Conservation (phyloP, 2,329 filamentous ascomycete species). For the Talaromyces piceae region DNA sequence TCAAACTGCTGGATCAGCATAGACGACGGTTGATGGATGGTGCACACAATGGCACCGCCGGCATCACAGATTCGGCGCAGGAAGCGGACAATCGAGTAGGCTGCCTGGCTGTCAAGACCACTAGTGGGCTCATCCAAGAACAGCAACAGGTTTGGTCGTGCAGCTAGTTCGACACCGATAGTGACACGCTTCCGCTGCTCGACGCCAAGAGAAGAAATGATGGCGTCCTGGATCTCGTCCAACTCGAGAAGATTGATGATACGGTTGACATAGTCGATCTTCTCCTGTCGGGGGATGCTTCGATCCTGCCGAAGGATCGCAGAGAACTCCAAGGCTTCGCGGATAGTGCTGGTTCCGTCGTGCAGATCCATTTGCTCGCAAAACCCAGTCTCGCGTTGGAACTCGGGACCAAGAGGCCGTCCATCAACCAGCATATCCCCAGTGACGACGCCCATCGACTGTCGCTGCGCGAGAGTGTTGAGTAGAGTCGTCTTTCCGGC, state of each 20-base stretch:
- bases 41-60: constrained; percentile 66
- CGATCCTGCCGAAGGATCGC: constrained; percentile 57
- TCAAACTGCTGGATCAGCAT: constrained; percentile 66
- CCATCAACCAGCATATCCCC: constrained; percentile 69
- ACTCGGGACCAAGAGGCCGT: constrained; percentile 51
- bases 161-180: constrained; percentile 66
- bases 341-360: constrained; percentile 58
- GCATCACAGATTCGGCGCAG: constrained; percentile 59
- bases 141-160: constrained; percentile 59
- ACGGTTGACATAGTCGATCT: constrained; percentile 59
- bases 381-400: constrained; percentile 64
- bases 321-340: constrained; percentile 63
- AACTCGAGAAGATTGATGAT: constrained; percentile 61
- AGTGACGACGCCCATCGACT: constrained; percentile 56
- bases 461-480: constrained; percentile 68
- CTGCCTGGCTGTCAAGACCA: constrained; percentile 62
- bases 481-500: constrained; percentile 79
- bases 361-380: constrained; percentile 67
- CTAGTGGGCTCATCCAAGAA: constrained; percentile 68
- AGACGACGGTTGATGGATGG: constrained; percentile 65
- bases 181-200: constrained; percentile 66
- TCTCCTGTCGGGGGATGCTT: constrained; percentile 49
- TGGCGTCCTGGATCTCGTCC: constrained; percentile 58
- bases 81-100: constrained; percentile 61
- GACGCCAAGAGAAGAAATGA: constrained; percentile 58